A percentile compares a stretch with the other conserved stretches of the same genome.
Conservation (phyloP, 2,329 filamentous ascomycete species). For the Cladophialophora psammophila region DNA sequence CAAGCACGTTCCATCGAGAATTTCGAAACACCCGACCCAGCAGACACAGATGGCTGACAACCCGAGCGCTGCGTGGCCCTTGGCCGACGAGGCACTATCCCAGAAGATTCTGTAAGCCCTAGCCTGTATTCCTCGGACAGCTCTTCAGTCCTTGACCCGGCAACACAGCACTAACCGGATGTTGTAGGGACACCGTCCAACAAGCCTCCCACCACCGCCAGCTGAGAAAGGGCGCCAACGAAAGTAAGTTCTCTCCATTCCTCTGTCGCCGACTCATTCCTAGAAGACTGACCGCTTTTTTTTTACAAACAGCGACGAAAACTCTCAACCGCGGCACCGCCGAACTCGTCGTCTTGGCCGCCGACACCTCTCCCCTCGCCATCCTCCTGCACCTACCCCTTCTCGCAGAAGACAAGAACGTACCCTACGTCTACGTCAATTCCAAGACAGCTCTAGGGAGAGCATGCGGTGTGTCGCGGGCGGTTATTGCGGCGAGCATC, state of each 20-base stretch:
- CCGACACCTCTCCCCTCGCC: constrained; percentile 84
- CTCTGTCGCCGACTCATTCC: not conserved
- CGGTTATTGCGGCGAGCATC: constrained; percentile 87
- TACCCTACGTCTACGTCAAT: constrained; percentile 71
- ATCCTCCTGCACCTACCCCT: constrained; percentile 91
- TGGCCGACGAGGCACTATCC: constrained; percentile 75
- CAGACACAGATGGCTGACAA: constrained; percentile 38
- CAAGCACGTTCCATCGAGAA: constrained; percentile 1
- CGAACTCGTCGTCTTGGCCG: constrained; percentile 87
- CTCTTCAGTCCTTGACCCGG: constrained; percentile 61
- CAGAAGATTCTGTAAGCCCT: constrained; percentile 74
- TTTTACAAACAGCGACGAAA: constrained; percentile 68
- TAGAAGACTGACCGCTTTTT: constrained; percentile 3
- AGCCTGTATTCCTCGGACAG: constrained; percentile 66
- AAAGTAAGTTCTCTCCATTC: constrained; percentile 53
- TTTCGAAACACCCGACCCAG: not conserved
- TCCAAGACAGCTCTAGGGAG: constrained; percentile 85
- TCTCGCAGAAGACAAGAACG: constrained; percentile 78
- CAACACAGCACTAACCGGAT: not conserved
- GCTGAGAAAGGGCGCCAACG: constrained; percentile 89
- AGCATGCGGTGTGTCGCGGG: constrained; percentile 85
- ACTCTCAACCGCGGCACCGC: constrained; percentile 88
- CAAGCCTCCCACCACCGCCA: constrained; percentile 67
- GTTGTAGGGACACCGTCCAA: constrained; percentile 70
- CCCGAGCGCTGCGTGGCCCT: constrained; percentile 65